Evolutionary conservation across 768 basidiomycete genomes (phyloP).

Genomic region (Sutorius australiensis): DNA sequence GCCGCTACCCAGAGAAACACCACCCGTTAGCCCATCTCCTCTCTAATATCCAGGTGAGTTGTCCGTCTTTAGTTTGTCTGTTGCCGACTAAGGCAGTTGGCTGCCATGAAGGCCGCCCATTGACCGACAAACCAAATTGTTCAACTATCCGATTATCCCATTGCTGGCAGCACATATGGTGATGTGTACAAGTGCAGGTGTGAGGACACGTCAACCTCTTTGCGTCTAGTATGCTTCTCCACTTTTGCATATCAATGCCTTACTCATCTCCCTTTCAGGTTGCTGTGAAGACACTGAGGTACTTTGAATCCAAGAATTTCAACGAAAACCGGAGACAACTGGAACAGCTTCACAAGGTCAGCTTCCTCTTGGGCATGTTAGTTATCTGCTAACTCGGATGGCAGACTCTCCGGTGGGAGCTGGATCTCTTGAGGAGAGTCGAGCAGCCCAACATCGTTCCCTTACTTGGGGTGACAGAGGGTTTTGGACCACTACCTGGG

Average conservation of each 20-base stretch:
- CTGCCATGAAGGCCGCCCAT: no score
- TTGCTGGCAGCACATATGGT: constrained; percentile 1
- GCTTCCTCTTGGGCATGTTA: no score
- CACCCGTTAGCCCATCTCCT: no score
- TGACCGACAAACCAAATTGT: not conserved
- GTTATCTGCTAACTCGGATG: no score
- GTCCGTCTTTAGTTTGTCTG: no score
- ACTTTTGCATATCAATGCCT: no score
- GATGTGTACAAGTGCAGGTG: constrained; percentile 10
- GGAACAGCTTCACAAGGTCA: no score
- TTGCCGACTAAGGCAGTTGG: no score
- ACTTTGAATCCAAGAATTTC: no score
- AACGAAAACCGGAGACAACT: no score
- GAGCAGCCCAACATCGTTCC: constrained; percentile 22
- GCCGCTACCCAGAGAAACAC: no score
- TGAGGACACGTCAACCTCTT: not conserved
- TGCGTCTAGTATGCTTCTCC: not conserved
- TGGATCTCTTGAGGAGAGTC: constrained; percentile 23
- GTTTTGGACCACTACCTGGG: constrained; percentile 15
- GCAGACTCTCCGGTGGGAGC: constrained; percentile 17
- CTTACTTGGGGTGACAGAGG: constrained; percentile 18
- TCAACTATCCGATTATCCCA: not conserved
- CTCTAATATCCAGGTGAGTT: no score
- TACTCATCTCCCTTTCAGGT: not conserved
- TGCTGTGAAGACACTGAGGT: constrained; percentile 4